Conservation (phyloP, 179 eudicot species). For the Drosera spatulata region DNA sequence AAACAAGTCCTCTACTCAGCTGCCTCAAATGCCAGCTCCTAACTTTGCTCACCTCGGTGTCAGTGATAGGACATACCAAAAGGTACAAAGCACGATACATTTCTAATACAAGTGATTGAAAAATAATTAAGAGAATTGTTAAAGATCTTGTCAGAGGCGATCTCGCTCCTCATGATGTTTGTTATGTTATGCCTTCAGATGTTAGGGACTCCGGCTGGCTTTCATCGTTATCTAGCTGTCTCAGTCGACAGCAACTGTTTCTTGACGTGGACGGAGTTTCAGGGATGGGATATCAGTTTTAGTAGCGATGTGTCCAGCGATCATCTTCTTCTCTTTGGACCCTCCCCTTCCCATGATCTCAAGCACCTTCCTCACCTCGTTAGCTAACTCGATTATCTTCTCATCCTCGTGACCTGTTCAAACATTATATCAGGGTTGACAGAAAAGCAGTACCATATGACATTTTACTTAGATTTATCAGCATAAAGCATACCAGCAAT, state of each 20-base stretch:
- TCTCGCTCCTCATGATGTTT: too few species aligned
- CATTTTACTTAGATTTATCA: too few species aligned
- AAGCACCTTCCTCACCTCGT: constrained; percentile 75
- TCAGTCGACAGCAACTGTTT: constrained; percentile 56
- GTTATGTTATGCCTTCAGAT: neutral
- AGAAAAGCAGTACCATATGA: too few species aligned
- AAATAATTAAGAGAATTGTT: too few species aligned
- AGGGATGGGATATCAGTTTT: constrained; percentile 41
- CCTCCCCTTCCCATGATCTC: constrained; percentile 15
- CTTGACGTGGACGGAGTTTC: constrained; percentile 34
- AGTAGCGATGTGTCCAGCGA: constrained; percentile 20
- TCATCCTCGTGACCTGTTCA: constrained; percentile 83
- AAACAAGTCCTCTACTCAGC: too few species aligned
- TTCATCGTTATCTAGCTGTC: constrained; percentile 4
- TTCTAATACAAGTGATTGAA: too few species aligned
- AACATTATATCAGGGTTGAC: neutral
- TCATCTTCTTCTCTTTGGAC: constrained; percentile 27
- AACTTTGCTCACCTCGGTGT: too few species aligned
- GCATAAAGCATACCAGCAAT: too few species aligned
- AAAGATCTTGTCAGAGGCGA: too few species aligned
- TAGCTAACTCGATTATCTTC: constrained; percentile 69
- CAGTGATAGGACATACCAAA: too few species aligned
- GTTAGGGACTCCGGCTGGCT: neutral
- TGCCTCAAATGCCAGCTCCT: too few species aligned
- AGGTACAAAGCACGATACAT: too few species aligned